These are phyloP conservation scores for Scleroderma citrinum DNA, from an alignment of 768 basidiomycete genomes.

Conservation along the genomic window DNA sequence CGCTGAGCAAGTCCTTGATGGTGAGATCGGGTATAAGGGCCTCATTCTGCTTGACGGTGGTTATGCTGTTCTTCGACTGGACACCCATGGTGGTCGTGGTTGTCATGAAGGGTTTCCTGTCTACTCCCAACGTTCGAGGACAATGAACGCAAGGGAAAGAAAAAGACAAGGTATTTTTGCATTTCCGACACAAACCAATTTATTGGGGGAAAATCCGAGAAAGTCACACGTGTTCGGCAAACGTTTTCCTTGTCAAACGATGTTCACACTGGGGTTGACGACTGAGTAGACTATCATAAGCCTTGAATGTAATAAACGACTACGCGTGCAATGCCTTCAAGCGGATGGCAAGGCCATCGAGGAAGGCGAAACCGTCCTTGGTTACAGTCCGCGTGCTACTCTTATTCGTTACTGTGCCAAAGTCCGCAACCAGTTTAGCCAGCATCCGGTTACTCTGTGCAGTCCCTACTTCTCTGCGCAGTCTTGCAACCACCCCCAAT, in stretches of 20 bases:
- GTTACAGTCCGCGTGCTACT: conserved; percentile 67
- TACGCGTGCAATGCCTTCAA: conserved; percentile 30
- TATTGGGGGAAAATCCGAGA: conserved; percentile 27
- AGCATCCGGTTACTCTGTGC: conserved; percentile 52
- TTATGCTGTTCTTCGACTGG: conserved; percentile 11
- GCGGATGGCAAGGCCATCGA: conserved; percentile 54
- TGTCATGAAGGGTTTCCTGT: conserved; percentile 2
- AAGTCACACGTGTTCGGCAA: conserved; percentile 25
- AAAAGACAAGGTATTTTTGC: neutral
- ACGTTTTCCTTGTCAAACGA: too few relatives aligned
- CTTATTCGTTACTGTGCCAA: conserved; percentile 62
- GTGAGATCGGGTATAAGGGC: conserved; percentile 76
- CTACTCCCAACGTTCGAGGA: conserved; percentile 4
- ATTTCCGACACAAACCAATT: conserved; percentile 8
- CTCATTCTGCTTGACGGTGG: conserved; percentile 48
- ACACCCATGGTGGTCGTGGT: conserved; percentile 17
- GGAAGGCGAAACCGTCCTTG: conserved; percentile 69
- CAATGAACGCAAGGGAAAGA: neutral
- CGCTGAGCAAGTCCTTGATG: conserved; percentile 79
- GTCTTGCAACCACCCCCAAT: conserved; percentile 51
- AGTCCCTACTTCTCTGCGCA: conserved; percentile 47
- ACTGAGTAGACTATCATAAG: too few relatives aligned
- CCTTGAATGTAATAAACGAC: neutral
- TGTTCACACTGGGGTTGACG: too few relatives aligned
- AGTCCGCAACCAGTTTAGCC: conserved; percentile 62